Evolutionary conservation across 1,284 basidiomycete genomes (phyloP), one percentile per base, ranked within the genome.

Genomic region (Mixia osmundae): DNA sequence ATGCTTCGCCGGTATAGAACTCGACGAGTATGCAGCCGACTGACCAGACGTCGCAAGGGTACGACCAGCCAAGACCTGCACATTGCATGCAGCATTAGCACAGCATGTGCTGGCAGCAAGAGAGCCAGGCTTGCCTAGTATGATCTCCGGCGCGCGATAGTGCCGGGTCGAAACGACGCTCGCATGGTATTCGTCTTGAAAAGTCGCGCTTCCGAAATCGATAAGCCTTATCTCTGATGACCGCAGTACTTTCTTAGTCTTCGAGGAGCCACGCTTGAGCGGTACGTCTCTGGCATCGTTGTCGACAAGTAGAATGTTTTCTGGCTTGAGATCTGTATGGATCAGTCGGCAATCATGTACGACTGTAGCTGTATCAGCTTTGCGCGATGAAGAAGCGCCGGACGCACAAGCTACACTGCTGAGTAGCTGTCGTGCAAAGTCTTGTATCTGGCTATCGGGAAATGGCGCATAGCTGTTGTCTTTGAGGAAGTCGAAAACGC

Each of bases 121-220:
- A 8, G 12, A 20, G 9, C 4, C 12, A 42, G 23, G 59, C 71
- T 47, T 45, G 85, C 87, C 82, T 35, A 97, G 66, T 42, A 99
- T 99, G 54, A 99, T 97, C 61, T 99, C 91, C 1, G 91, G 91
- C 12, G 91, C 91, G 42, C 91, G 78, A 55, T 99, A 99, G 60
- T 99, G 91, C 41, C 91, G 71, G 14, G 91, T 97, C 25, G 77
- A 89, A 26, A 99, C 91, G 14, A 97, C 89, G 3, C 77, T 82
- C 2, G 87, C 94, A 55, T 99, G 91, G 55, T 97, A 97, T 58
- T 99, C 91, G 50, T 82, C 72, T 54, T 94, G 78, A 53, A 97
- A 97, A 1, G 89, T 99, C 3, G 91, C 91, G 32, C 80, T 89
- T 34, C 91, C 87, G 61, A 99, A 99, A 58, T 99, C 91, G 57